These are phyloP conservation scores for Dichotomocladium elegans DNA, from an alignment of 371 early-diverging fungal species.

Conservation along the genomic window DNA sequence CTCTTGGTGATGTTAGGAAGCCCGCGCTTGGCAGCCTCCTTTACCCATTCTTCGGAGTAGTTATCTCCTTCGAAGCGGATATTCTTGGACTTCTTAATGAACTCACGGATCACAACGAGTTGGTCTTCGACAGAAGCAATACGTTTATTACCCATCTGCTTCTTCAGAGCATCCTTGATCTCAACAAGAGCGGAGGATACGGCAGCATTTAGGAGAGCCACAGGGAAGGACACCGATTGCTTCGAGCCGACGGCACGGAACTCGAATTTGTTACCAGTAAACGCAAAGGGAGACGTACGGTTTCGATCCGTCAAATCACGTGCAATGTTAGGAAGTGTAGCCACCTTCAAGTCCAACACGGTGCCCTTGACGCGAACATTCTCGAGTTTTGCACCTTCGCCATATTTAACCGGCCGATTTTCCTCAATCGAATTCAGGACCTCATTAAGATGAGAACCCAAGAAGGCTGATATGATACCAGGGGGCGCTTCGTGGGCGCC, in stretches of 20 bases:
- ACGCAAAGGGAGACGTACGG: conserved; percentile 98
- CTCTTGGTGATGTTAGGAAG: conserved; percentile 88
- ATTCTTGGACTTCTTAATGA: conserved; percentile 76
- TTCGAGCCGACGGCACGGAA: conserved; percentile 99
- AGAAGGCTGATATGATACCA: conserved; percentile 93
- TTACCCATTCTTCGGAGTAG: conserved; percentile 81
- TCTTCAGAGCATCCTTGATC: conserved; percentile 67
- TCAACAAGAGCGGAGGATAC: conserved; percentile 82
- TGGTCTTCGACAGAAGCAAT: conserved; percentile 83
- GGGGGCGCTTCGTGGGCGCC: conserved; percentile 99
- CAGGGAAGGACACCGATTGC: conserved; percentile 95
- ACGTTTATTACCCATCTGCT: conserved; percentile 76
- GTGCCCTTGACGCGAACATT: conserved; percentile 94
- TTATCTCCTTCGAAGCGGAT: conserved; percentile 97
- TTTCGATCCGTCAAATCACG: conserved; percentile 98
- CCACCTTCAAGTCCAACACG: conserved; percentile 91
- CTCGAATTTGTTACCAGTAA: conserved; percentile 99
- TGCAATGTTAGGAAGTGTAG: conserved; percentile 85
- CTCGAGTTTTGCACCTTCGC: conserved; percentile 74
- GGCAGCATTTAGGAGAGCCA: conserved; percentile 89
- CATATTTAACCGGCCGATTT: conserved; percentile 78
- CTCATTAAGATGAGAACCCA: conserved; percentile 93
- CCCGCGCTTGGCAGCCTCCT: conserved; percentile 84
- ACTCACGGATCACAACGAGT: conserved; percentile 80
- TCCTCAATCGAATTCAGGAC: conserved; percentile 90